phyloP scores from a whole-genome alignment of 2,329 filamentous ascomycete genomes.

The Clarireedia homoeocarpa region DNA sequence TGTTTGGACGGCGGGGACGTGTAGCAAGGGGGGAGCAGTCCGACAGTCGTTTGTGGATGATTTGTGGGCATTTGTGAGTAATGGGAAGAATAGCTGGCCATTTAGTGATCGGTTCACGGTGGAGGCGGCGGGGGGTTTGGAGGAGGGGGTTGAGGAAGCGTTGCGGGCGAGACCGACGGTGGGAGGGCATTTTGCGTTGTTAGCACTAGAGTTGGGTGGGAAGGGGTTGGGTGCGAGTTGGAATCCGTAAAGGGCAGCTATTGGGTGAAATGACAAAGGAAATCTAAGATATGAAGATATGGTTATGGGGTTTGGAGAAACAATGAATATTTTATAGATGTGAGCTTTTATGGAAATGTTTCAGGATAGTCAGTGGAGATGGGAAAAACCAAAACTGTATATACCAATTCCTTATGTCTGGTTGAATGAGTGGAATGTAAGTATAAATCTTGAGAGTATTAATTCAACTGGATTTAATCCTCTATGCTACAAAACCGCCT shows the following conservation, averaged over 20 bases:
- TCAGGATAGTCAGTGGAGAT: background rate
- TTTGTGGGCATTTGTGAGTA: background rate
- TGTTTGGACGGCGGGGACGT: constrained; percentile 28
- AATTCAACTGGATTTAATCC: background rate
- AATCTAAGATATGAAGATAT: background rate
- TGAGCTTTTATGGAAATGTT: background rate
- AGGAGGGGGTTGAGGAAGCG: background rate
- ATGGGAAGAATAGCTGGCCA: constrained; percentile 1
- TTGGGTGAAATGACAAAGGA: background rate
- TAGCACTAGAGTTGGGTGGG: constrained; percentile 38
- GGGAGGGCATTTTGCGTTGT: constrained; percentile 69
- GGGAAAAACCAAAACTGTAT: too few species aligned
- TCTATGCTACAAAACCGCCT: background rate
- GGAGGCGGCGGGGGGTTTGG: background rate
- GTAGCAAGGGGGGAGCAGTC: background rate
- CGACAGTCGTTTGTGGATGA: constrained; percentile 1
- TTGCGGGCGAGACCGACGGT: constrained; percentile 74
- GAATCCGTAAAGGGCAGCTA: background rate
- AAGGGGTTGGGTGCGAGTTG: background rate
- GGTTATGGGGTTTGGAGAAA: background rate
- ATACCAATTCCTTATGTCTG: too few species aligned
- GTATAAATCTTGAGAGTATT: background rate
- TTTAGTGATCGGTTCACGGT: background rate
- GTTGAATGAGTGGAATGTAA: too few species aligned
- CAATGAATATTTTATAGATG: background rate